A percentile compares a stretch with the other conserved stretches of the same genome.
phyloP scores from a whole-genome alignment of 2,329 filamentous ascomycete species.

The Chrysosporium keratinophilum region DNA sequence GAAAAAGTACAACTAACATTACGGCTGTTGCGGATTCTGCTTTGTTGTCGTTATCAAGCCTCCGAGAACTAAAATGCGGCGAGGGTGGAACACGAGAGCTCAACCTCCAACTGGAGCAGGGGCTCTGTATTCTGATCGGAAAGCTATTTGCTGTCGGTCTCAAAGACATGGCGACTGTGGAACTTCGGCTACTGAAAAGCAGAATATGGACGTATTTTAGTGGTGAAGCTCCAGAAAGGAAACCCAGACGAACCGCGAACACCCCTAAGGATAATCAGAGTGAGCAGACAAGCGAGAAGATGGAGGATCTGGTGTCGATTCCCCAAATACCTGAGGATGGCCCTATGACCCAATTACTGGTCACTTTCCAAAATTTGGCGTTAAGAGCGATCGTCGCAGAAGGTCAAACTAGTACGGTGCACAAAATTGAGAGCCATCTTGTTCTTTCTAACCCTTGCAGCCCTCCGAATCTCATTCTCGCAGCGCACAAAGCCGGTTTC shows the following conservation, averaged over 20 bases:
- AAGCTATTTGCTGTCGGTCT: slow-evolving; percentile 34
- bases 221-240: slow-evolving; percentile 8
- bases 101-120: slow-evolving; percentile 34
- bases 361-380: slow-evolving; percentile 32
- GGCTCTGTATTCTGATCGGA: slow-evolving; percentile 34
- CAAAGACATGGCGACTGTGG: slow-evolving; percentile 33
- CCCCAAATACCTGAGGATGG: slow-evolving; percentile 4
- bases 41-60: slow-evolving; percentile 29
- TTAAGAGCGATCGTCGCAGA: slow-evolving; percentile 31
- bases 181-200: slow-evolving; percentile 32
- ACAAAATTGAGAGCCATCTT: slow-evolving; percentile 26
- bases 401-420: slow-evolving; percentile 24
- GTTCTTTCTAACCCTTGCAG: slow-evolving; percentile 29
- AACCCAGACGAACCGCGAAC: slow-evolving; percentile 4
- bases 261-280: neutral
- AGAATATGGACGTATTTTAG: slow-evolving; percentile 29
- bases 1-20: slow-evolving; percentile 18
- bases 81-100: slow-evolving; percentile 16
- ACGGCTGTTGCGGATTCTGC: slow-evolving; percentile 33
- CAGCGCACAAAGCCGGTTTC: slow-evolving; percentile 28
- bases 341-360: slow-evolving; percentile 5
- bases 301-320: slow-evolving; percentile 22
- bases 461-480: slow-evolving; percentile 32
- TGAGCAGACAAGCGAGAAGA: slow-evolving; percentile 13
- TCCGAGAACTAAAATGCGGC: slow-evolving; percentile 29